Conservation (phyloP, 495 filamentous ascomycete genomes). For the Sordaria brevicollis region DNA sequence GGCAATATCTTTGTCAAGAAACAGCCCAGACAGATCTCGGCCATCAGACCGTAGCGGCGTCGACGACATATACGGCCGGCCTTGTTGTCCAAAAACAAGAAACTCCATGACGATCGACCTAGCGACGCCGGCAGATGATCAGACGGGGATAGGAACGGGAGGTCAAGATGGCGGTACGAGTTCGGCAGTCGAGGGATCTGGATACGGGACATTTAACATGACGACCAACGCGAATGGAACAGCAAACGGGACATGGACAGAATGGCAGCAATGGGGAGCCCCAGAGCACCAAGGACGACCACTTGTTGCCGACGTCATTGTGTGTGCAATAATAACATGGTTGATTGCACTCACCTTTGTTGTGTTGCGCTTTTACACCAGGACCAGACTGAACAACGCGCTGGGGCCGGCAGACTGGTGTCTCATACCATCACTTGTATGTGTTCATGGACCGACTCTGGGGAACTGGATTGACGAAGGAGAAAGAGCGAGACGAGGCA, state of each 20-base stretch:
- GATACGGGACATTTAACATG: neutral
- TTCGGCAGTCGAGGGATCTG: neutral
- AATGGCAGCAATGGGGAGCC: neutral
- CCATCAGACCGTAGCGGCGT: neutral
- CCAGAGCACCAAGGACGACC: constrained; percentile 11
- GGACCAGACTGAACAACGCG: constrained; percentile 13
- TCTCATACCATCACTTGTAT: constrained; percentile 18
- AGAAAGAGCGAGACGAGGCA: no score
- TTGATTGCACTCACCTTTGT: constrained; percentile 17
- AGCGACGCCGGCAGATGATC: neutral
- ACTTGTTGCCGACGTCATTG: constrained; percentile 18
- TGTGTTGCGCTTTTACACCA: constrained; percentile 20
- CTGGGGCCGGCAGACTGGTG: constrained; percentile 18
- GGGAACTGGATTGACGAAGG: neutral
- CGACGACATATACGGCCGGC: neutral
- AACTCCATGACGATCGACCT: neutral
- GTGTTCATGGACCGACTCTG: neutral
- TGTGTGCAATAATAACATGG: constrained; percentile 15
- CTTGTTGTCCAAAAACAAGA: neutral
- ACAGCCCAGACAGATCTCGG: neutral
- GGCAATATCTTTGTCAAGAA: neutral
- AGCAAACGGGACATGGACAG: neutral
- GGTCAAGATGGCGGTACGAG: neutral
- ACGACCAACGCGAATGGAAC: neutral
- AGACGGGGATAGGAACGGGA: neutral